Conservation (phyloP, 345 rosid genomes). For the Linum tenue region DNA sequence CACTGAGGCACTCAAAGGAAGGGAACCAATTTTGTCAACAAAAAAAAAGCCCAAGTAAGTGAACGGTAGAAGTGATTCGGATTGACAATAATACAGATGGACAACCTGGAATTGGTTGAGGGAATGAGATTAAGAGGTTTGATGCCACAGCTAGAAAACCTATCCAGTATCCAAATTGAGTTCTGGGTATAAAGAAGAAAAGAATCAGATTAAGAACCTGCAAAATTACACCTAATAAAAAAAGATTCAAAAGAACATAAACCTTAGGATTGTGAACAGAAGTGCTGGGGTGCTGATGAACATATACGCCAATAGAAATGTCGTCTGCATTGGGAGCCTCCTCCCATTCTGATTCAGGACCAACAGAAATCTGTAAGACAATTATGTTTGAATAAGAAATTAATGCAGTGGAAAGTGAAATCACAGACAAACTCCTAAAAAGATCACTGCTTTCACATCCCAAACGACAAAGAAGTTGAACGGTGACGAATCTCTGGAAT, state of each 20-base stretch:
- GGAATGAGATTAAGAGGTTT: constrained; percentile 17
- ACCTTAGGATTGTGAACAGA: constrained; percentile 44
- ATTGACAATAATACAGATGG: too few species aligned
- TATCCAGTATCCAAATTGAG: constrained; percentile 41
- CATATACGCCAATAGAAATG: constrained; percentile 35
- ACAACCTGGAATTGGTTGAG: too few species aligned
- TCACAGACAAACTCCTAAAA: background rate
- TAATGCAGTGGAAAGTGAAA: background rate
- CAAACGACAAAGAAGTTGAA: background rate
- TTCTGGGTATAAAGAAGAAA: constrained; percentile 26
- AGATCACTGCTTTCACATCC: background rate
- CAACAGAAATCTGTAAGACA: constrained; percentile 32
- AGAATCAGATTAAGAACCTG: background rate
- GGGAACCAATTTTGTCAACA: too few species aligned
- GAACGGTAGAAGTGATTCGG: too few species aligned
- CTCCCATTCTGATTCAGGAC: constrained; percentile 33
- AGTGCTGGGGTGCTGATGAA: constrained; percentile 30
- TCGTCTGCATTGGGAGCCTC: constrained; percentile 26
- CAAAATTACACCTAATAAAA: constrained; percentile 2
- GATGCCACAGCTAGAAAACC: constrained; percentile 36
- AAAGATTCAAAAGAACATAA: background rate
- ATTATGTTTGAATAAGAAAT: background rate
- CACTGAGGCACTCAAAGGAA: too few species aligned
- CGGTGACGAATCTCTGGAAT: background rate
- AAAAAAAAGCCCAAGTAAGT: too few species aligned